A percentile compares a stretch with the other conserved stretches of the same genome.
phyloP scores from a whole-genome alignment of 2,329 filamentous ascomycete species.

The Neofusicoccum kwambonambiense region DNA sequence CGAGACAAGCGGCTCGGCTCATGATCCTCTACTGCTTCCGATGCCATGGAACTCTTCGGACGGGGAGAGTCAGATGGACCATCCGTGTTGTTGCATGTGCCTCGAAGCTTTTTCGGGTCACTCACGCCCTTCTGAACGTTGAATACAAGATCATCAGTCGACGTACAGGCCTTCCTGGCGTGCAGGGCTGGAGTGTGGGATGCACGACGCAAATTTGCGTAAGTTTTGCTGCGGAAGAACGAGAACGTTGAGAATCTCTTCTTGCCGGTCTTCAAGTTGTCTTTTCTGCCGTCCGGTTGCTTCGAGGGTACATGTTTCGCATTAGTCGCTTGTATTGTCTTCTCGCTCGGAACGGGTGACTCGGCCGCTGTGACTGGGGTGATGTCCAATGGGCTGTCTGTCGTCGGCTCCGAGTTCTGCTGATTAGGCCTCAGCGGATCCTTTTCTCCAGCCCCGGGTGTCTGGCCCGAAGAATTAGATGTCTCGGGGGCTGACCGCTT shows the following conservation, averaged over 20 bases:
- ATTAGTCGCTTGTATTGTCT: neutral
- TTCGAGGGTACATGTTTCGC: neutral
- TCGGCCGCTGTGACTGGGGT: constrained; percentile 2
- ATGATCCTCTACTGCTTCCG: constrained; percentile 17
- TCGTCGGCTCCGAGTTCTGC: neutral
- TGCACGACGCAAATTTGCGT: constrained; percentile 25
- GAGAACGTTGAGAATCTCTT: constrained; percentile 12
- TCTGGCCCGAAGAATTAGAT: neutral
- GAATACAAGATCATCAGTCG: constrained; percentile 1
- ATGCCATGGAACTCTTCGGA: neutral
- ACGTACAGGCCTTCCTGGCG: neutral
- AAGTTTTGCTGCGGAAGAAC: constrained; percentile 33
- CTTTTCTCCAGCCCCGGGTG: neutral
- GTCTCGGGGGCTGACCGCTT: neutral
- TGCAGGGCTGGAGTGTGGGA: neutral
- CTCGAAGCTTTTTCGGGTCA: neutral
- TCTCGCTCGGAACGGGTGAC: neutral
- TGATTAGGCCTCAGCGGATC: neutral
- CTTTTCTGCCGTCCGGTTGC: neutral
- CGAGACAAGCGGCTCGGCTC: constrained; percentile 28
- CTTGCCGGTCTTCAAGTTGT: neutral
- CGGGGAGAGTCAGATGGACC: constrained; percentile 24
- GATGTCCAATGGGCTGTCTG: neutral
- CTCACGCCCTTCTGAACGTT: constrained; percentile 19
- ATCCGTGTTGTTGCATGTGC: constrained; percentile 21